Percentiles rank a stretch among this genome's conserved stretches.
These are phyloP conservation scores for Hamamelis virginiana DNA, from an alignment of 164 flowering plant genomes.

Conservation along the genomic window DNA sequence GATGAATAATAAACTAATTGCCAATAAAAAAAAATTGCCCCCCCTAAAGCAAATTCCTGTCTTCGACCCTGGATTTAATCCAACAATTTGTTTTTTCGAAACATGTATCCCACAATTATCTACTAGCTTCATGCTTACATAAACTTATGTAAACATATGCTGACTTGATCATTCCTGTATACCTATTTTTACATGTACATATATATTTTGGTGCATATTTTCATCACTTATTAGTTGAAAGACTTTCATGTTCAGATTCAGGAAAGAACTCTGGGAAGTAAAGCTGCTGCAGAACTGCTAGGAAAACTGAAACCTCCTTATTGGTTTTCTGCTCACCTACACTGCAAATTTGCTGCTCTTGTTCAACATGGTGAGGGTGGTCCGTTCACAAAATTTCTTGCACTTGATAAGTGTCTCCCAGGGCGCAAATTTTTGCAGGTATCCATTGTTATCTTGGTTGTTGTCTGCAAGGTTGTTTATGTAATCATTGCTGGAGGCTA, in stretches of 20 bases:
- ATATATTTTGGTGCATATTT: neutral
- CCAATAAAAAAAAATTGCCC: no score
- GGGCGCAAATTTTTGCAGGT: conserved; percentile 89
- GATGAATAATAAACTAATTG: no score
- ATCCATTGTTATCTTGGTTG: conserved; percentile 4
- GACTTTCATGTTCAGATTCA: conserved; percentile 41
- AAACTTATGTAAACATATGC: no score
- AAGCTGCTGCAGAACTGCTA: conserved; percentile 78
- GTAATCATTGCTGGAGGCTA: conserved; percentile 13
- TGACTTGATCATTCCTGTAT: no score
- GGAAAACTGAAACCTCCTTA: conserved; percentile 81
- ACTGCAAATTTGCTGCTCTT: conserved; percentile 89
- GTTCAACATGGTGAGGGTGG: conserved; percentile 88
- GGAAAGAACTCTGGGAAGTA: conserved; percentile 73
- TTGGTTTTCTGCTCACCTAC: conserved; percentile 98
- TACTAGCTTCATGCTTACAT: no score
- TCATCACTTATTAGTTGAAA: conserved; percentile 9
- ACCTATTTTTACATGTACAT: neutral
- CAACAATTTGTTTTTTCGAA: no score
- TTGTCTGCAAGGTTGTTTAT: neutral
- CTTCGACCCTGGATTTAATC: no score
- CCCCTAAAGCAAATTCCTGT: no score
- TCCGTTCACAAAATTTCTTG: conserved; percentile 84
- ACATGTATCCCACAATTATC: no score
- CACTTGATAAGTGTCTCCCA: conserved; percentile 91